phyloP scores from a whole-genome alignment of 1,284 basidiomycete genomes.

The Anthracocystis walkeri region DNA sequence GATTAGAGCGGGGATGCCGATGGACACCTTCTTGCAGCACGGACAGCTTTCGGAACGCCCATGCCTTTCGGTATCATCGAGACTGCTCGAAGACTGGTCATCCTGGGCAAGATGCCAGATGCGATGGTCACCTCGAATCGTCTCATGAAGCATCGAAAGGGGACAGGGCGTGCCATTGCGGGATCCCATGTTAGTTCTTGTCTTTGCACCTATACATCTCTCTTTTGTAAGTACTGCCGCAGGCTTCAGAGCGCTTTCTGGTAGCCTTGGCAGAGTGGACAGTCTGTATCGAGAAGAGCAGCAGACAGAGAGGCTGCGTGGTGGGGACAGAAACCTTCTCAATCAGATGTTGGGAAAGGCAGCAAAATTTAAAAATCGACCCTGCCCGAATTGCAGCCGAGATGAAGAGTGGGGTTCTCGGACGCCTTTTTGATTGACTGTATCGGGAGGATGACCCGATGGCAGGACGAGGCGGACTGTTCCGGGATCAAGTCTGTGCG shows the following conservation, averaged over 20 bases:
- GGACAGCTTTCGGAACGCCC: background rate
- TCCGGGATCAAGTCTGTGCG: conserved; percentile 1
- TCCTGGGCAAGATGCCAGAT: background rate
- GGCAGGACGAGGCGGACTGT: background rate
- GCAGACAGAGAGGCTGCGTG: conserved; percentile 1
- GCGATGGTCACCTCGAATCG: too few species aligned
- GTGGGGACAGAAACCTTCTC: background rate
- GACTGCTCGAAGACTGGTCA: too few species aligned
- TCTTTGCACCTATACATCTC: too few species aligned
- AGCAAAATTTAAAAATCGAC: too few species aligned
- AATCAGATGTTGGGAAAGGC: conserved; percentile 8
- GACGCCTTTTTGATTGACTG: too few species aligned
- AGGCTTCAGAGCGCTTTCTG: too few species aligned
- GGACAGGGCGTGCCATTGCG: too few species aligned
- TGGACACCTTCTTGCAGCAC: background rate
- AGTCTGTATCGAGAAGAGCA: background rate
- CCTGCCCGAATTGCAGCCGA: background rate
- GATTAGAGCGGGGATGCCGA: background rate
- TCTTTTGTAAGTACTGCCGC: too few species aligned
- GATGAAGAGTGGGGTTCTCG: background rate
- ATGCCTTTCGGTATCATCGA: background rate
- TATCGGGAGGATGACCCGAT: conserved; percentile 1
- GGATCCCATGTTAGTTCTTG: too few species aligned
- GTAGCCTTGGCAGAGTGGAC: background rate
- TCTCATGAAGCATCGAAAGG: too few species aligned